Evolutionary conservation across 768 basidiomycete genomes (phyloP).

Genomic region (Russula compacta): DNA sequence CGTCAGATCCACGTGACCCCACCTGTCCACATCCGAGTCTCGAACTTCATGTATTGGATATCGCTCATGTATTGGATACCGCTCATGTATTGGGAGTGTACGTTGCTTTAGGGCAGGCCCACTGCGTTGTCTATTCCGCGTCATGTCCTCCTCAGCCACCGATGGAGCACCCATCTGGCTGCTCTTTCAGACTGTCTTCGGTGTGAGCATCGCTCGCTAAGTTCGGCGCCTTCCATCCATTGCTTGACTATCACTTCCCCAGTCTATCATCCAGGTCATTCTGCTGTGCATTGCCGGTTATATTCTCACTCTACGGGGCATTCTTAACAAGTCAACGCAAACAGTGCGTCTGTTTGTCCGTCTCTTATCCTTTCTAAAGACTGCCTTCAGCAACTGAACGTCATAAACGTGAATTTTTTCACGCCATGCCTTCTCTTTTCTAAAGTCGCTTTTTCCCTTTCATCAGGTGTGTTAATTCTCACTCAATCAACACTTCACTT

Average conservation of each 20-base stretch:
- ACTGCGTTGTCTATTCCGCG: background rate
- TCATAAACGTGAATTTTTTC: slow-evolving; percentile 82
- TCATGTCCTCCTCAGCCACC: slow-evolving; percentile 1
- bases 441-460: slow-evolving; percentile 82
- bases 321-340: slow-evolving; percentile 87
- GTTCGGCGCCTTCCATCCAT: background rate
- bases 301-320: slow-evolving; percentile 63
- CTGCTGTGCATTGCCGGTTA: slow-evolving; percentile 78
- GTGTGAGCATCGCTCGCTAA: slow-evolving; percentile 29
- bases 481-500: background rate
- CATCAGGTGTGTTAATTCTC: slow-evolving; percentile 44
- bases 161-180: slow-evolving; percentile 30
- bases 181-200: slow-evolving; percentile 48
- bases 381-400: slow-evolving; percentile 54
- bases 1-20: too few relatives aligned
- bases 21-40: too few relatives aligned
- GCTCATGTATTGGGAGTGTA: too few relatives aligned
- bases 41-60: too few relatives aligned
- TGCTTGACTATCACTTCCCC: background rate
- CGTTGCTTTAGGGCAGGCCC: too few relatives aligned
- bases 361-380: slow-evolving; percentile 13
- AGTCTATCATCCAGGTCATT: slow-evolving; percentile 89
- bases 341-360: slow-evolving; percentile 40
- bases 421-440: slow-evolving; percentile 83
- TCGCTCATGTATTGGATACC: too few relatives aligned